These are phyloP conservation scores for Crataegus laevigata DNA, from an alignment of 306 rosid species.

Conservation along the genomic window DNA sequence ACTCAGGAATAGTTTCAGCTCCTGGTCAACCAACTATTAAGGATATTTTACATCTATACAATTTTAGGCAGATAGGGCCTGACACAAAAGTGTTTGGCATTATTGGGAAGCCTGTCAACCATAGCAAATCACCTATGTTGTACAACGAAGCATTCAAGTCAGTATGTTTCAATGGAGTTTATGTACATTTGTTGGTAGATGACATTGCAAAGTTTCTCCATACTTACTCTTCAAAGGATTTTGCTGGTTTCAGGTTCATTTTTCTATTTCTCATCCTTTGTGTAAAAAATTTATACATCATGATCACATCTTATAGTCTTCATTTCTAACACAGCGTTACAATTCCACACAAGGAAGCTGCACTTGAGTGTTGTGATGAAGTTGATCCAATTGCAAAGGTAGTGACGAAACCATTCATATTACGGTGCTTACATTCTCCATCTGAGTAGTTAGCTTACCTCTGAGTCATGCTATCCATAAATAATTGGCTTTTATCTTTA, in stretches of 20 bases:
- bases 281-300: background rate
- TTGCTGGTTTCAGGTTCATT: constrained; percentile 82
- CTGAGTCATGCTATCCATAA: background rate
- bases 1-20: constrained; percentile 79
- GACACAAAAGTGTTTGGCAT: constrained; percentile 78
- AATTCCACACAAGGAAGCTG: constrained; percentile 85
- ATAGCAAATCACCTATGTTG: constrained; percentile 80
- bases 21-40: constrained; percentile 89
- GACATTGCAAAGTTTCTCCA: constrained; percentile 61
- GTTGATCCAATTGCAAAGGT: constrained; percentile 95
- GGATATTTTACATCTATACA: constrained; percentile 65
- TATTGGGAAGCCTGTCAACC: constrained; percentile 85
- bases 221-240: constrained; percentile 74
- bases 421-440: constrained; percentile 1
- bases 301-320: constrained; percentile 4
- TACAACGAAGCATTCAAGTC: constrained; percentile 73
- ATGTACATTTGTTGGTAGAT: constrained; percentile 73
- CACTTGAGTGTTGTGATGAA: constrained; percentile 73
- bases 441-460: background rate
- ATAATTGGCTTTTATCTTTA: constrained; percentile 16
- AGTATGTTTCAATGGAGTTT: constrained; percentile 65
- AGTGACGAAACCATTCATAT: constrained; percentile 15
- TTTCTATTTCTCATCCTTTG: background rate
- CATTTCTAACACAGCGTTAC: constrained; percentile 48
- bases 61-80: constrained; percentile 60